A percentile compares a stretch with the other conserved stretches of the same genome.
These are phyloP conservation scores for Neurospora sp. DNA, from an alignment of 495 filamentous ascomycete species.

Conservation along the genomic window DNA sequence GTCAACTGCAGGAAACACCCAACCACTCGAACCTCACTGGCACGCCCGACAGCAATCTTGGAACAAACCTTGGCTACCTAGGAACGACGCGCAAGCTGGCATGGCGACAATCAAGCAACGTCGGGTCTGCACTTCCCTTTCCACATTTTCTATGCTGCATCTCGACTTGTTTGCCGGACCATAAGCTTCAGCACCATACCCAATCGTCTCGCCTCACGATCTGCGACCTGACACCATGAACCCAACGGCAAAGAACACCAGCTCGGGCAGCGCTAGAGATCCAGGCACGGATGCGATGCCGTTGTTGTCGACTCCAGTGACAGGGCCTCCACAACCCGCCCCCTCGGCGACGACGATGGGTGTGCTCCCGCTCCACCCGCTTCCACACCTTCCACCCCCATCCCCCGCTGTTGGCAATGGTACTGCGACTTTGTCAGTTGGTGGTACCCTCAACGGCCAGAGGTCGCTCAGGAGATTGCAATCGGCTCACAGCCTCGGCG, in stretches of 20 bases:
- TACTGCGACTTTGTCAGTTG: background rate
- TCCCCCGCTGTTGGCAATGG: background rate
- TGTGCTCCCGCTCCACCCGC: slow-evolving; percentile 22
- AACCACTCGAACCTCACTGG: background rate
- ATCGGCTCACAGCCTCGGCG: slow-evolving; percentile 46
- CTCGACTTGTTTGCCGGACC: background rate
- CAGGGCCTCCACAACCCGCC: slow-evolving; percentile 10
- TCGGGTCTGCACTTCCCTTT: background rate
- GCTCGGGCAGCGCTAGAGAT: background rate
- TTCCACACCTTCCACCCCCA: slow-evolving; percentile 5
- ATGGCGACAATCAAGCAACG: background rate
- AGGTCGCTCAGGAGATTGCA: slow-evolving; percentile 44
- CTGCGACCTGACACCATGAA: background rate
- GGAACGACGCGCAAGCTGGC: background rate
- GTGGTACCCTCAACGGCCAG: slow-evolving; percentile 13
- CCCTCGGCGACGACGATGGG: slow-evolving; percentile 13
- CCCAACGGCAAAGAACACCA: background rate
- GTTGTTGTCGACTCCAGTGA: background rate
- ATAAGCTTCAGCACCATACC: background rate
- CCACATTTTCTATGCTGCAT: background rate
- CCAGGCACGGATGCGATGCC: background rate
- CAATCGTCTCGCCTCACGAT: background rate
- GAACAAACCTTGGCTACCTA: background rate
- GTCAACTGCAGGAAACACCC: background rate
- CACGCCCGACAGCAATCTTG: background rate